A percentile compares a stretch with the other conserved stretches of the same genome.
Conservation (phyloP, 441 rosid species). For the Raphanus hybrid region DNA sequence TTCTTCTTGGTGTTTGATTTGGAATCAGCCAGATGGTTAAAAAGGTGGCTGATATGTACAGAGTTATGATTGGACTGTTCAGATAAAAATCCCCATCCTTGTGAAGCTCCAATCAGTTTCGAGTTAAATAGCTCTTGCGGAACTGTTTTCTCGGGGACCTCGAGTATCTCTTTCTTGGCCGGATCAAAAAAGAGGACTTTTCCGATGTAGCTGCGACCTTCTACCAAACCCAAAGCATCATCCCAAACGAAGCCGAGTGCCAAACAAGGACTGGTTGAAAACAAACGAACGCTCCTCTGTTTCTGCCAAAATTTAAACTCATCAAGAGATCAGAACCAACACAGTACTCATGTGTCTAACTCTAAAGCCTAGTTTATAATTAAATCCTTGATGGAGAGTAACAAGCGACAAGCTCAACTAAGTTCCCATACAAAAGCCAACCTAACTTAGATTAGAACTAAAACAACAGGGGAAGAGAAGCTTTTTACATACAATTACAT, state of each 20-base stretch:
- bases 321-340: no score
- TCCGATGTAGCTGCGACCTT: not conserved
- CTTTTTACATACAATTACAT: not conserved
- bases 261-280: not conserved
- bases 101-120: not conserved
- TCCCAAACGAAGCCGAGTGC: not conserved
- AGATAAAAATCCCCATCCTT: slow-evolving; percentile 6
- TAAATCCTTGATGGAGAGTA: not conserved
- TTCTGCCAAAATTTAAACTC: not conserved
- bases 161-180: not conserved
- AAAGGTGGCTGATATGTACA: not conserved
- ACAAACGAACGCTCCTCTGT: not conserved
- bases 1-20: not conserved
- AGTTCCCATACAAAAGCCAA: not conserved
- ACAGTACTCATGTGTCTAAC: not conserved
- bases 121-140: not conserved
- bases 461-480: not conserved
- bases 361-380: not conserved
- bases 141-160: not conserved
- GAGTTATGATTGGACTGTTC: not conserved
- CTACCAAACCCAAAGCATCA: not conserved
- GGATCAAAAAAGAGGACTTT: not conserved
- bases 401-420: not conserved
- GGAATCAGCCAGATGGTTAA: not conserved
- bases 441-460: not conserved